Evolutionary conservation across 148 eudicot species (phyloP), one percentile per base, ranked within the genome.

Genomic region (Polygonum aviculare): DNA sequence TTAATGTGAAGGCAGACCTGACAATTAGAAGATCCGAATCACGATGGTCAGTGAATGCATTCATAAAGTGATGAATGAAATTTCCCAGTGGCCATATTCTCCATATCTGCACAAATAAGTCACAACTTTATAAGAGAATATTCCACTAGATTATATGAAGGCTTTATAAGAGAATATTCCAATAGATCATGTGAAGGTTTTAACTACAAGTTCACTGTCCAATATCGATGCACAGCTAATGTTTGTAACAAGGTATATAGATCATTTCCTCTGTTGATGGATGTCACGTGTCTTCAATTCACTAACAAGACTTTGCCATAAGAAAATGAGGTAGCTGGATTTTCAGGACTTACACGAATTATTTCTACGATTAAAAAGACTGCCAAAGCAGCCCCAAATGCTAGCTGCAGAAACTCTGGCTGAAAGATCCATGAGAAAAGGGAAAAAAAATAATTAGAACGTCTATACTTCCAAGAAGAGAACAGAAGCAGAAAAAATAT

Each of bases 31-130:
- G 82, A 82, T 95, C 99, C 74, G 97, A 92, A 76, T 95, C 99
- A 82, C 99, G 99, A 75, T 95, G 99, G 81, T 95, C 99, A 16
- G 94, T 95, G 76, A 95, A 95, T 76, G 99, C 99, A 82, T 84
- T 92, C 99, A 95, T 92, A 78, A 95, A 95, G 40, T 86, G 92
- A 85, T 92, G 92, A 62, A 95, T 87, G 81, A 86, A 82, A 78
- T 86, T 84, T 75, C 97, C 99, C 74, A 92, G 77, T 54, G 97
- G 99, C 99, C 96, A 86, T 75, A 95, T 80, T 89, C 88, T 92
- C 99, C 97, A 95, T 83, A 92, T 86, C 98, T 95, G 86, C 85
- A 87, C 65, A 79, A 4, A 75, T 81, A 44, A 69, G 72, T 40
- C 35, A 45, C 35, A 45, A n/a, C 33, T 44, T n/a, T 22, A 72